Evolutionary conservation across 1,284 basidiomycete species (phyloP), one percentile per base, ranked within the genome.

Genomic region (Leccinum griseonigrum): DNA sequence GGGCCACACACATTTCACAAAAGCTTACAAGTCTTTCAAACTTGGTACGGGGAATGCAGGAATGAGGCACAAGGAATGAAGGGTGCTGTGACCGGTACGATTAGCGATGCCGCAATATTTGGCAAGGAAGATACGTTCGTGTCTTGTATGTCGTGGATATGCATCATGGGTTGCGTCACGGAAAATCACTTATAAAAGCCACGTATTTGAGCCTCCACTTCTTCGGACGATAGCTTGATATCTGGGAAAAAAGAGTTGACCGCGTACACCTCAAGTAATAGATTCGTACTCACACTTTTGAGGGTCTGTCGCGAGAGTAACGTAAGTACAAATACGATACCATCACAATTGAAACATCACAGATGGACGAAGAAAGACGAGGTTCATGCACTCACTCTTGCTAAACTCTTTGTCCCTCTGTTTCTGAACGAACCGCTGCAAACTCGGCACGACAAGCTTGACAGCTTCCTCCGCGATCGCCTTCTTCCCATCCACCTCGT

Each of bases 391-490:
- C 5, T 10, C 64, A 92, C 91, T 91, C 77, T 90, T 91, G 73
- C 90, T 91, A 68, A 92, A 91, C 65, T 92, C 90, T 72, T 89
- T 91, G 57, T 90, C 90, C 50, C 80, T 79, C 66, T 89, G 85
- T 71, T 86, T 88, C 74, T 88, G 86, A 61, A 83, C 83, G 70
- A 92, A 92, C 62, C 85, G 76, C 72, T 88, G 83, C 65, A 93
- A 76, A 38, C 83, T 84, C 22, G 91, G 90, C 10, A 92, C 83
- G 22, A 92, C 86, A 8, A 93, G 77, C 75, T 86, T 89, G 28
- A 88, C 83, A 3, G 87, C 85, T 71, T 92, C 91, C 48, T 91
- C 90, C 54, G 78, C 81, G 29, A 92, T 73, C 48, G 78, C 79
- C 65, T 78, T 82, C 63, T 83, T 78, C 16, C 80, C 83, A 3